Percentiles rank a stretch among this genome's conserved stretches.
phyloP scores from a whole-genome alignment of 352 stramenopile species.

The Globisporangium nagaii region DNA sequence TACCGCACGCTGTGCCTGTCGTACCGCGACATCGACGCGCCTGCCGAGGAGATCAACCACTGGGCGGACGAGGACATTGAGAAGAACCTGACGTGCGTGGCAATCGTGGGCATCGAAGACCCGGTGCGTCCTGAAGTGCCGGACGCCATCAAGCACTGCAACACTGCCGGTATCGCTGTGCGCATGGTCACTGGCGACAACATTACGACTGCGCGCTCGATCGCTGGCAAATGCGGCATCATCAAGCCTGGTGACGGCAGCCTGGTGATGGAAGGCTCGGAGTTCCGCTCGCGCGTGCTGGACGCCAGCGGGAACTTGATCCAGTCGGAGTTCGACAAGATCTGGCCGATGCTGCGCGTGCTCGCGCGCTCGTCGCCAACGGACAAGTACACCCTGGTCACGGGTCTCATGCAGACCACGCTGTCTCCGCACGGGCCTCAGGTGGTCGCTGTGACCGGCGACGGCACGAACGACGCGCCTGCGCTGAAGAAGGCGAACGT shows the following conservation, averaged over 20 bases:
- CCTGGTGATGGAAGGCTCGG: conserved; percentile 51
- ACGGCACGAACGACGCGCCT: conserved; percentile 95
- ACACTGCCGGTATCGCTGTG: conserved; percentile 88
- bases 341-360: conserved; percentile 62
- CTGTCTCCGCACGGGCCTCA: conserved; percentile 52
- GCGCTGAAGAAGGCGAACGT: conserved; percentile 95
- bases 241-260: conserved; percentile 58
- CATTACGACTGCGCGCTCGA: conserved; percentile 85
- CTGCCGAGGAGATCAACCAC: conserved; percentile 13
- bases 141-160: conserved; percentile 89
- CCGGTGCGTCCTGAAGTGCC: conserved; percentile 89
- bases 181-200: conserved; percentile 93
- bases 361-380: conserved; percentile 58
- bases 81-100: conserved; percentile 36
- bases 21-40: conserved; percentile 30
- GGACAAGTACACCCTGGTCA: conserved; percentile 65
- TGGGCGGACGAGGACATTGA: conserved; percentile 24
- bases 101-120: conserved; percentile 92
- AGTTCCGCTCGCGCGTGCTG: conserved; percentile 45
- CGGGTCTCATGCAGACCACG: conserved; percentile 56
- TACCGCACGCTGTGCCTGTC: conserved; percentile 77
- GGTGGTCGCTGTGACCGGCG: conserved; percentile 94
- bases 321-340: conserved; percentile 61
- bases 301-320: conserved; percentile 51
- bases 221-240: conserved; percentile 87